These are phyloP conservation scores for Lactuca saligna DNA, from an alignment of 129 eudicot genomes.

Conservation along the genomic window DNA sequence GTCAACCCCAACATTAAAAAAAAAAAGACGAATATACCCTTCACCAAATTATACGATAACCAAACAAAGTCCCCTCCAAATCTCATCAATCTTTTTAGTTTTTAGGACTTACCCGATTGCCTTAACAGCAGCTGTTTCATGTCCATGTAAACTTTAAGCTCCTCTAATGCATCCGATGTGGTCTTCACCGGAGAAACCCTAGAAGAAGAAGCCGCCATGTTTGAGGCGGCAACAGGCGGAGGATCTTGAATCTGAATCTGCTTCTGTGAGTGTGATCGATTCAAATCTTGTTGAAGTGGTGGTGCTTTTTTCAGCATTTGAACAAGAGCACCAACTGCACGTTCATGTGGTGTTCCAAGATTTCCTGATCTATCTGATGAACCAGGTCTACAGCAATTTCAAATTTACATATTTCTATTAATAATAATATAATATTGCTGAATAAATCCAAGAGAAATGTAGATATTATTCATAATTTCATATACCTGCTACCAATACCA, in stretches of 20 bases:
- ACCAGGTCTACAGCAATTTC: constrained; percentile 46
- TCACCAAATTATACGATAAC: constrained; percentile 15
- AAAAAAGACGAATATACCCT: constrained; percentile 14
- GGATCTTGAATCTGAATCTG: constrained; percentile 20
- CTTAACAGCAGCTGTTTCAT: constrained; percentile 61
- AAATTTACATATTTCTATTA: neutral
- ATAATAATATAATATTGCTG: too few species aligned
- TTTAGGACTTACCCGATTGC: constrained; percentile 38
- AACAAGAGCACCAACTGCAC: constrained; percentile 79
- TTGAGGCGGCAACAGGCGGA: constrained; percentile 26
- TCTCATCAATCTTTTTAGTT: neutral
- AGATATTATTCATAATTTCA: too few species aligned
- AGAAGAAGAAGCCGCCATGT: constrained; percentile 34
- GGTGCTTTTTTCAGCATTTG: constrained; percentile 84
- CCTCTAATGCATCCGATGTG: constrained; percentile 81
- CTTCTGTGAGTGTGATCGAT: constrained; percentile 19
- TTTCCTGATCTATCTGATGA: constrained; percentile 57
- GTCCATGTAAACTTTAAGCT: constrained; percentile 67
- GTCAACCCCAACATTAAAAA: neutral
- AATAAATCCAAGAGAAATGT: too few species aligned
- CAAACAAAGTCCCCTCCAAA: constrained; percentile 19
- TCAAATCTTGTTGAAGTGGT: constrained; percentile 61
- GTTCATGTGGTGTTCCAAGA: constrained; percentile 37
- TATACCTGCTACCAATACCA: constrained; percentile 73
- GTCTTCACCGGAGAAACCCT: constrained; percentile 45